These are phyloP conservation scores for Paecilomyces formosus DNA, from an alignment of 2,329 filamentous ascomycete genomes.

Conservation along the genomic window DNA sequence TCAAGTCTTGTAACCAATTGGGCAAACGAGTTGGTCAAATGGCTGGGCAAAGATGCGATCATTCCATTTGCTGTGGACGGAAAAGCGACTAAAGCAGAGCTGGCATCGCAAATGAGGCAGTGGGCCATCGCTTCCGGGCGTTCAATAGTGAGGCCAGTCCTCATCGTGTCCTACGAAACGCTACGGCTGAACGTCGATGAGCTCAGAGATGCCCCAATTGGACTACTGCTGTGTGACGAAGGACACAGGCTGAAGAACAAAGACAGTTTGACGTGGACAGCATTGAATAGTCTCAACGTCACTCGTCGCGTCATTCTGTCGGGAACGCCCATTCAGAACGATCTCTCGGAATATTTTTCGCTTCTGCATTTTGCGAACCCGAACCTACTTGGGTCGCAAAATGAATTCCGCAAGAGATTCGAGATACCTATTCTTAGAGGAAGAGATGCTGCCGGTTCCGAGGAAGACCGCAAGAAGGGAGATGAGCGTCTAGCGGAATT, in stretches of 20 bases:
- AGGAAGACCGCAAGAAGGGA: slow-evolving; percentile 72
- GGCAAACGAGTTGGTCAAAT: slow-evolving; percentile 89
- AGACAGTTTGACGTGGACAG: slow-evolving; percentile 89
- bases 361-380: slow-evolving; percentile 96
- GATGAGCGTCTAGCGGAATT: slow-evolving; percentile 78
- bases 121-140: slow-evolving; percentile 93
- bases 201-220: slow-evolving; percentile 82
- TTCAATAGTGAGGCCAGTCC: slow-evolving; percentile 78
- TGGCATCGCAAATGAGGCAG: slow-evolving; percentile 82
- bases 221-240: slow-evolving; percentile 89
- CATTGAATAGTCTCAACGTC: slow-evolving; percentile 84
- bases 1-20: slow-evolving; percentile 96
- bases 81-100: slow-evolving; percentile 88
- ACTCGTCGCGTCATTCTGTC: slow-evolving; percentile 88
- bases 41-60: slow-evolving; percentile 86
- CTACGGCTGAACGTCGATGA: slow-evolving; percentile 85
- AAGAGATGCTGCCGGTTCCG: slow-evolving; percentile 81
- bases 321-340: slow-evolving; percentile 95
- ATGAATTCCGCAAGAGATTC: slow-evolving; percentile 88
- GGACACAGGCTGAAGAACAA: slow-evolving; percentile 95
- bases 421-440: slow-evolving; percentile 88
- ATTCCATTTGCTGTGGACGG: slow-evolving; percentile 94
- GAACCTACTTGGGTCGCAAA: slow-evolving; percentile 76
- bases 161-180: slow-evolving; percentile 97
- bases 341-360: slow-evolving; percentile 95